Evolutionary conservation across 805 yeast species (phyloP), one percentile per base, ranked within the genome.

Genomic region (Cyberlindnera lachancei): DNA sequence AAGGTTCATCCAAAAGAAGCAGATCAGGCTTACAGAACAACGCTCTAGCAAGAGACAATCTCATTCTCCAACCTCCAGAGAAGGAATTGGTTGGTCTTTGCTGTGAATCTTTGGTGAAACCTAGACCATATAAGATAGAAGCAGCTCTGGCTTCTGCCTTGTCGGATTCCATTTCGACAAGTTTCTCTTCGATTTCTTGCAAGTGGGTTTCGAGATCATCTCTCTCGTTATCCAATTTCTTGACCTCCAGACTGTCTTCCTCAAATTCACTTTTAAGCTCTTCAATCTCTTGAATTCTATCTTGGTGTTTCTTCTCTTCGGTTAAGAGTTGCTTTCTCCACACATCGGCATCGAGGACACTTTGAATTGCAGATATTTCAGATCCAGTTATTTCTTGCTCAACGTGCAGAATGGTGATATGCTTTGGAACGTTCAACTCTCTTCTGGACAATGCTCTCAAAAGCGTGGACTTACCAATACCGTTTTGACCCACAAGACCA

Each of bases 31-130:
- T 80, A 71, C 96, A 90, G 70, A 92, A 92, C 55, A 92, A 70
- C 0, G 98, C 98, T 63, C 98, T 77, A 4, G 98, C 98, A 39
- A 92, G 70, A n/a, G 96, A 84, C 44, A 92, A 71, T 68, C 98
- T 83, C 98, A 92, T 92, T 73, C 98, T 81, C 98, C 98, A 92
- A 77, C 99, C 99, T 74, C 99, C 99, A 33, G 96, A 87, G 58
- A 92, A 92, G 18, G 87, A 72, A 44, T 86, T 90, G 6, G 97
- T 87, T 20, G 95, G 79, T 42, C 68, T 68, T 29, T 66, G 62
- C 58, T 92, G 98, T 6, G 96, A 73, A 49, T 82, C 94, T 41
- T 75, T 73, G 29, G 95, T 78, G 67, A 92, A 92, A 35, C 99
- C 99, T 41, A 92, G 68, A 55, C 99, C 99, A 42, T 60, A 83